phyloP scores from a whole-genome alignment of 2,329 filamentous ascomycete genomes.

The Colletotrichum falcatum region DNA sequence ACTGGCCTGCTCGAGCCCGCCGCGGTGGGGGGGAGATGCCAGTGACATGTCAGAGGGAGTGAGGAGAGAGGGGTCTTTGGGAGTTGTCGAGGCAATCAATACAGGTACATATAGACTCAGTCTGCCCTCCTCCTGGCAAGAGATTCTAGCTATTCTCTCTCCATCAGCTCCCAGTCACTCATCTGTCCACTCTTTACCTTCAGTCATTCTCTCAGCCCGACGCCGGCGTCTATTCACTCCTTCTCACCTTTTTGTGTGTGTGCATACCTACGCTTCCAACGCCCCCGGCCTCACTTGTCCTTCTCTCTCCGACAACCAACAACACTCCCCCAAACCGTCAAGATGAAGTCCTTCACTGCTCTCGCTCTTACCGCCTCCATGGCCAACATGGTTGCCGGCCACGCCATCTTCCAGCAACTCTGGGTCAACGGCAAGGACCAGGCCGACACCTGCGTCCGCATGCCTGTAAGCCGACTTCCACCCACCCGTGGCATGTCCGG shows the following conservation, averaged over 20 bases:
- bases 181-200: conserved; percentile 40
- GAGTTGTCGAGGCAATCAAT: conserved; percentile 3
- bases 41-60: neutral
- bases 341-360: conserved; percentile 39
- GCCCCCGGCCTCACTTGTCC: conserved; percentile 33
- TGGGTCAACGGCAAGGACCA: conserved; percentile 55
- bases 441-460: conserved; percentile 38
- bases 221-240: conserved; percentile 40
- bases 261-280: conserved; percentile 29
- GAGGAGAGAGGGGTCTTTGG: neutral
- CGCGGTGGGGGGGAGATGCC: conserved; percentile 14
- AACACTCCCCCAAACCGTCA: conserved; percentile 10
- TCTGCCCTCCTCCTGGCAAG: neutral
- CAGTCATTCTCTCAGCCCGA: conserved; percentile 39
- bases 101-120: conserved; percentile 34
- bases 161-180: conserved; percentile 37
- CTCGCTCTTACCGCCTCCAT: conserved; percentile 38
- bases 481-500: neutral
- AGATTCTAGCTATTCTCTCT: neutral
- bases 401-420: conserved; percentile 64
- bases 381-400: conserved; percentile 47
- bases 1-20: conserved; percentile 27
- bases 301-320: conserved; percentile 21
- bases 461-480: conserved; percentile 23
- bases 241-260: conserved; percentile 39